These are phyloP conservation scores for Candolleomyces aberdarensis DNA, from an alignment of 768 basidiomycete species.

Conservation along the genomic window DNA sequence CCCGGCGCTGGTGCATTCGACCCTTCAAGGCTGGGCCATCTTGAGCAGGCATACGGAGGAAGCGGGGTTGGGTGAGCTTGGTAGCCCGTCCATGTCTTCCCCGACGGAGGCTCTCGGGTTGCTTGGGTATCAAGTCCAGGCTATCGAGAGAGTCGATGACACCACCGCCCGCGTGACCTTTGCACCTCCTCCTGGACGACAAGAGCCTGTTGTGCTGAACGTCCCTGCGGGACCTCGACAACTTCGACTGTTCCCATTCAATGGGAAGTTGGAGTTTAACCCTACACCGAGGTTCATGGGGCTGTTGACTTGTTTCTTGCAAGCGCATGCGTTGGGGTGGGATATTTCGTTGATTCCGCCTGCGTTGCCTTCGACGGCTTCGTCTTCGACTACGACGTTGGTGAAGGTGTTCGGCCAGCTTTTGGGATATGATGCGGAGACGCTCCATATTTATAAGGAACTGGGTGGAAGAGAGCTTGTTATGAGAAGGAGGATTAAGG, in stretches of 20 bases:
- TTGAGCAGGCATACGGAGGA: slow-evolving; percentile 55
- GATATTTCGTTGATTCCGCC: slow-evolving; percentile 65
- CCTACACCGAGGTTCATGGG: slow-evolving; percentile 52
- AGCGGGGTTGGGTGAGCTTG: slow-evolving; percentile 50
- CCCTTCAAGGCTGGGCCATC: slow-evolving; percentile 61
- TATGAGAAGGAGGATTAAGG: slow-evolving; percentile 57
- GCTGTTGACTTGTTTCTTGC: slow-evolving; percentile 54
- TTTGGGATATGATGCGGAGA: slow-evolving; percentile 59
- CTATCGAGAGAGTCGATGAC: slow-evolving; percentile 39
- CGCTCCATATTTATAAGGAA: slow-evolving; percentile 66
- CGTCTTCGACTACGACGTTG: slow-evolving; percentile 57
- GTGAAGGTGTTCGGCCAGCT: slow-evolving; percentile 52
- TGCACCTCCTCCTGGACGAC: slow-evolving; percentile 23
- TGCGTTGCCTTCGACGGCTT: slow-evolving; percentile 53
- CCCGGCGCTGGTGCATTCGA: slow-evolving; percentile 51
- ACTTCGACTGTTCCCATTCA: slow-evolving; percentile 45
- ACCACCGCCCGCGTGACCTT: slow-evolving; percentile 44
- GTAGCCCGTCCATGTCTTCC: slow-evolving; percentile 41
- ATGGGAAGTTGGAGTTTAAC: slow-evolving; percentile 37
- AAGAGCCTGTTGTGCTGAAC: slow-evolving; percentile 25
- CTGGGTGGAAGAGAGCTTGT: slow-evolving; percentile 62
- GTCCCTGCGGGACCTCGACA: slow-evolving; percentile 49
- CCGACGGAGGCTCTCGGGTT: slow-evolving; percentile 43
- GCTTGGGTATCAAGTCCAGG: slow-evolving; percentile 46
- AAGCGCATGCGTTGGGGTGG: slow-evolving; percentile 63